phyloP scores from a whole-genome alignment of 1,284 basidiomycete species.

The Athelia sp. region DNA sequence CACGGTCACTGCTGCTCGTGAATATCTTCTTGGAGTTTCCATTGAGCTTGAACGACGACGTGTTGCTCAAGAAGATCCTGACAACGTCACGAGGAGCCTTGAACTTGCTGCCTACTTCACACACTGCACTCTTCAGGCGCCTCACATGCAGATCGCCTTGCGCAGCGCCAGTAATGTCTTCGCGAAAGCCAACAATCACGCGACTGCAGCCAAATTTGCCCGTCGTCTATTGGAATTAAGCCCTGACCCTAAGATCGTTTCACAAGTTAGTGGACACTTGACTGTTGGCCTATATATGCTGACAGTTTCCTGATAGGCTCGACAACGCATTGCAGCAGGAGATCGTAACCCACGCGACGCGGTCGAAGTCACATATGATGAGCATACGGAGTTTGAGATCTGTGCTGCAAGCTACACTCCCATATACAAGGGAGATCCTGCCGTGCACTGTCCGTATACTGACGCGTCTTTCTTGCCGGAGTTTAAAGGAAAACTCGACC shows the following conservation, averaged over 20 bases:
- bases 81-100: constrained; percentile 79
- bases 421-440: constrained; percentile 85
- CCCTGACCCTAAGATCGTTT: constrained; percentile 86
- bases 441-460: constrained; percentile 89
- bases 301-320: constrained; percentile 54
- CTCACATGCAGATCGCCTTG: constrained; percentile 89
- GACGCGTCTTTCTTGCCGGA: constrained; percentile 88
- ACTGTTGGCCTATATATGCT: constrained; percentile 6
- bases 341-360: constrained; percentile 94
- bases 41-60: constrained; percentile 91
- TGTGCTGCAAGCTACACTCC: constrained; percentile 93
- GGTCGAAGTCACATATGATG: constrained; percentile 93
- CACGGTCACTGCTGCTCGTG: constrained; percentile 77
- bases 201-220: constrained; percentile 91
- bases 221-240: constrained; percentile 84
- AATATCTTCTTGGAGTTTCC: constrained; percentile 92
- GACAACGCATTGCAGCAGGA: constrained; percentile 88
- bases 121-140: constrained; percentile 84
- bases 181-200: constrained; percentile 90
- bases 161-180: constrained; percentile 91
- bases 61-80: constrained; percentile 76
- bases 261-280: constrained; percentile 52
- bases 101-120: constrained; percentile 98
- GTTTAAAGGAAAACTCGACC: constrained; percentile 78
- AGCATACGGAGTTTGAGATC: constrained; percentile 90